A percentile compares a stretch with the other conserved stretches of the same genome.
Conservation (phyloP, 768 basidiomycete species). For the Phlebiopsis flavidoalba region DNA sequence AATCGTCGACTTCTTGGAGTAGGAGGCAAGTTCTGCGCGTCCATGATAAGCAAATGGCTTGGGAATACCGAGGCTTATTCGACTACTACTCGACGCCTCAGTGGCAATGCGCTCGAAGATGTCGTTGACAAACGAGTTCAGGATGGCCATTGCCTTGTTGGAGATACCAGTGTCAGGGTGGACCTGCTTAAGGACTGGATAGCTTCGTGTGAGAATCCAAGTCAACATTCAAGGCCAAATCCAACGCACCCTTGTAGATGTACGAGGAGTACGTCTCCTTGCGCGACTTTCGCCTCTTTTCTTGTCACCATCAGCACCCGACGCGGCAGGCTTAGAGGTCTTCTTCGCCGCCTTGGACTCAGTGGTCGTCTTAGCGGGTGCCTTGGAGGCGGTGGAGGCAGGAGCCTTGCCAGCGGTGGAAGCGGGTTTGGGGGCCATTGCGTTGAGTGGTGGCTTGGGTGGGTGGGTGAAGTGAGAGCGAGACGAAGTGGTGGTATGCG, state of each 20-base stretch:
- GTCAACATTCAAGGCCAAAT: not conserved
- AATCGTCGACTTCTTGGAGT: slow-evolving; percentile 99
- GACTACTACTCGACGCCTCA: slow-evolving; percentile 79
- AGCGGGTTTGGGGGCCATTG: slow-evolving; percentile 70
- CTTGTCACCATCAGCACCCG: slow-evolving; percentile 55
- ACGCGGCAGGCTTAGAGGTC: slow-evolving; percentile 43
- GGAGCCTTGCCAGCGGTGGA: slow-evolving; percentile 84
- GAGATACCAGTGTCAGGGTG: slow-evolving; percentile 99
- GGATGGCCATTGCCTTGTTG: slow-evolving; percentile 91
- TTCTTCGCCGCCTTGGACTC: slow-evolving; percentile 54
- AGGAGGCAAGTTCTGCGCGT: slow-evolving; percentile 79
- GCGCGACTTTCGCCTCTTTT: slow-evolving; percentile 85
- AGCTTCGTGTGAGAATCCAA: slow-evolving; percentile 5
- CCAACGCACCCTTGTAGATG: slow-evolving; percentile 79
- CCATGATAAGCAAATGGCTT: not conserved
- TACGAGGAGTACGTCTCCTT: slow-evolving; percentile 94
- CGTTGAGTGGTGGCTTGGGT: slow-evolving; percentile 35
- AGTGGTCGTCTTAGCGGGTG: slow-evolving; percentile 46
- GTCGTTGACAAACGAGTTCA: slow-evolving; percentile 91
- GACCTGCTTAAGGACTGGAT: slow-evolving; percentile 87
- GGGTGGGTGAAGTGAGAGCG: slow-evolving; percentile 42
- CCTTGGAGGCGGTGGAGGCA: slow-evolving; percentile 61
- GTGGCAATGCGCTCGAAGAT: slow-evolving; percentile 91
- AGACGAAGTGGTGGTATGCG: slow-evolving; percentile 2
- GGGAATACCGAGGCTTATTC: not conserved